These are phyloP conservation scores for Zygotorulaspora mrakii DNA, from an alignment of 1,139 yeast genomes.

Conservation along the genomic window DNA sequence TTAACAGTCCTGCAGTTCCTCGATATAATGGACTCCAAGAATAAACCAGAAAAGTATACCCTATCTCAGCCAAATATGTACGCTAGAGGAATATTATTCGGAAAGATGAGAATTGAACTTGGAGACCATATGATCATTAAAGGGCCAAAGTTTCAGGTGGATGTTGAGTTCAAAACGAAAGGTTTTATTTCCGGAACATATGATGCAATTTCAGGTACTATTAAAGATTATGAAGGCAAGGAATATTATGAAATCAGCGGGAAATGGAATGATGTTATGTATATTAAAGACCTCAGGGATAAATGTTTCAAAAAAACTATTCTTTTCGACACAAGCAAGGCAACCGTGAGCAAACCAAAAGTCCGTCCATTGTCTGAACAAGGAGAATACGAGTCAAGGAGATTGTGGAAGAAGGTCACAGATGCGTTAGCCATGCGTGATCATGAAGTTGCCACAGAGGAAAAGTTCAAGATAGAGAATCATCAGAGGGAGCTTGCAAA, in stretches of 20 bases:
- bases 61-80: constrained; percentile 93
- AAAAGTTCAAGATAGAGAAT: constrained; percentile 81
- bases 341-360: constrained; percentile 54
- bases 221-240: constrained; percentile 54
- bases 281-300: constrained; percentile 51
- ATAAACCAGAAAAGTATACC: constrained; percentile 59
- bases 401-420: constrained; percentile 76
- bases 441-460: constrained; percentile 81
- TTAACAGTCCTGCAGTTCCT: constrained; percentile 67
- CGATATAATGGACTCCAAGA: constrained; percentile 48
- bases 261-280: constrained; percentile 89
- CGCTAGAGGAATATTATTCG: constrained; percentile 90
- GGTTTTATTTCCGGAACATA: constrained; percentile 92
- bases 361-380: constrained; percentile 80
- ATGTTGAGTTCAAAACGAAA: constrained; percentile 89
- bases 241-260: constrained; percentile 68
- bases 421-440: constrained; percentile 72
- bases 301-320: constrained; percentile 47
- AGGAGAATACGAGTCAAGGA: constrained; percentile 74
- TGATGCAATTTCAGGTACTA: constrained; percentile 77
- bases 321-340: constrained; percentile 60
- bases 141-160: constrained; percentile 64
- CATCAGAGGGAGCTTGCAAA: constrained; percentile 72
- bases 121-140: constrained; percentile 84
- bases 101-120: constrained; percentile 80